Evolutionary conservation across 2,329 filamentous ascomycete species (phyloP).

Genomic region (Tolypocladium tropicale): DNA sequence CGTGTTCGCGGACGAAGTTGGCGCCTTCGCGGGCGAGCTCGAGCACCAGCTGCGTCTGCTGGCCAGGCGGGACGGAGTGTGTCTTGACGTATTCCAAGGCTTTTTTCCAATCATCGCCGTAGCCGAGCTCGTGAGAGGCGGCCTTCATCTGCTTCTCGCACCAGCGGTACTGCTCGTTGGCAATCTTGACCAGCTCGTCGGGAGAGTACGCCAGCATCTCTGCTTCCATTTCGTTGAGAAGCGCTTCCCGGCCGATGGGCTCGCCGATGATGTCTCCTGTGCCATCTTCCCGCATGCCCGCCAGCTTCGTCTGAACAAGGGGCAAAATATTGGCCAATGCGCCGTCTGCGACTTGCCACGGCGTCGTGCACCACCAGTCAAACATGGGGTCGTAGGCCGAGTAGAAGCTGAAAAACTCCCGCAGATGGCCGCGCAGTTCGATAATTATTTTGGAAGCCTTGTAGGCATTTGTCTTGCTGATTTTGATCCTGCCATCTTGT

Average conservation of each 20-base stretch:
- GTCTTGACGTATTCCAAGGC: conserved; percentile 48
- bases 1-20: conserved; percentile 39
- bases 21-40: conserved; percentile 40
- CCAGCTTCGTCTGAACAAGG: conserved; percentile 29
- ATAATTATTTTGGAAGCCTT: conserved; percentile 32
- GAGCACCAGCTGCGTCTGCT: conserved; percentile 41
- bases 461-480: conserved; percentile 32
- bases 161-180: conserved; percentile 41
- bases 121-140: conserved; percentile 37
- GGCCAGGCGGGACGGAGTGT: conserved; percentile 40
- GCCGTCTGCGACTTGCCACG: conserved; percentile 28
- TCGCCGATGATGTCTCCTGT: conserved; percentile 44
- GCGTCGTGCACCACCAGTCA: conserved; percentile 43
- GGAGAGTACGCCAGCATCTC: conserved; percentile 50
- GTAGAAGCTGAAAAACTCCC: conserved; percentile 41
- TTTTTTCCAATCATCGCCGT: conserved; percentile 35
- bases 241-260: conserved; percentile 40
- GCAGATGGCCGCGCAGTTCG: conserved; percentile 28
- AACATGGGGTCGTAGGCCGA: conserved; percentile 44
- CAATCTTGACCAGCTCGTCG: conserved; percentile 43
- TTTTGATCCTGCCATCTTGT: conserved; percentile 18
- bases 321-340: conserved; percentile 24
- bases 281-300: conserved; percentile 31
- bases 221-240: conserved; percentile 40
- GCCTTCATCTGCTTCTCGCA: conserved; percentile 44